Base-by-base conservation (phyloP, 148 eudicot species). In the Cornus suecica region DNA sequence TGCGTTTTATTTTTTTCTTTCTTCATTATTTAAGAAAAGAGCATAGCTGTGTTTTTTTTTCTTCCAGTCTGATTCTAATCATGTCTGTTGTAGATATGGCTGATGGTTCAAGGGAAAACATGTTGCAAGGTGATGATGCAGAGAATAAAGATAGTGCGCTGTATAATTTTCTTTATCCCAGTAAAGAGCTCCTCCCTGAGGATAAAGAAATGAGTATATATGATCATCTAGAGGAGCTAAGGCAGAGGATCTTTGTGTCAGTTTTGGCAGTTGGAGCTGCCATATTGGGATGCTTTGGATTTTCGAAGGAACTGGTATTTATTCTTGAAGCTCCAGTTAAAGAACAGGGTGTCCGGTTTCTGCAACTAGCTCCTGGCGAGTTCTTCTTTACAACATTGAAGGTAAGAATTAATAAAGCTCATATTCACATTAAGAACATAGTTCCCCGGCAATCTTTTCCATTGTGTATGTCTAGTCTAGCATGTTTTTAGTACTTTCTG, bases 321-420 rank as follows among this genome's bases (percentile, higher is more conserved):
- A 32, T 95, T 81, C 97, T 95, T 74, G 97, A 95, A 84, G 88
- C 88, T 81, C 99, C 99, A 65, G 97, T 95, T 51, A 88, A 86
- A 66, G 74, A 81, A 65, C 97, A 95, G 78, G 99, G 99, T 78
- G 97, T 95, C 81, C 87, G 99, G 23, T 95, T 95, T 80, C 79
- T 95, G 70, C 99, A 95, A 74, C 84, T 95, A 80, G 99, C 90
- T 76, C 99, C 97, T 74, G 99, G 99, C 63, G 99, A 95, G 88
- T 95, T 95, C 81, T 95, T 95, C 91, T 95, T 95, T 80, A 95
- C 99, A 48, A 88, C 97, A 74, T 77, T 95, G 54, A 95, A 95
- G 97, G 99, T 95, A 65, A 75, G 81, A 66, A 66, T 73, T 3
- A 52, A 41, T 62, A 48, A 16, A 18, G n/a, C 62, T 37, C 42